Base-by-base conservation (phyloP, 768 basidiomycete genomes). In the Amanita muscaria region DNA sequence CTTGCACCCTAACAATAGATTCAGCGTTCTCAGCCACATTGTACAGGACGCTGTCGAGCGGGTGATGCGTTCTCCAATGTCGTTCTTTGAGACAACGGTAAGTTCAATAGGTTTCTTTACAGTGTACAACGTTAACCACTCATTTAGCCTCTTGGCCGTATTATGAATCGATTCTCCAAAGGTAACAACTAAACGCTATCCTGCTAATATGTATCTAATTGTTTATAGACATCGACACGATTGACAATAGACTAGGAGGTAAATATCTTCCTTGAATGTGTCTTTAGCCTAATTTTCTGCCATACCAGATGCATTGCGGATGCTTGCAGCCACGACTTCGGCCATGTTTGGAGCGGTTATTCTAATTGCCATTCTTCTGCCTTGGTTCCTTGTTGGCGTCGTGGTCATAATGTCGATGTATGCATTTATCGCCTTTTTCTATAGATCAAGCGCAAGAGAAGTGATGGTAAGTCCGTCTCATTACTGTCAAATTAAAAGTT, bases 161-260 rank as follows among this genome's bases (percentile, higher is more conserved):
- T 96, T 50, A 83, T 90, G 77, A 91, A 91, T 59, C 78, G 89
- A 12, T 89, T 96, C 59, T 80, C 87, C 1, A 89, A 90, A 67
- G 80, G 80, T 73, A 56, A 51, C 45, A 4, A 23, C 8, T 37
- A 18, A 7, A 4, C 31, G 3, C 19, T 2, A 1, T 19, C 15
- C 11, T 12, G 12, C 25, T 15, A 21, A 29, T 21, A 10, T 30
- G 39, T 42, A 44, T 30, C 48, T 25, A 49, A 16, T 11, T 9
- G 18, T 14, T 49, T 14, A 11, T 41, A 74, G 84, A 88, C 58
- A 76, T 88, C 40, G 85, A 89, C 56, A 88, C 85, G 1, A 72
- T 88, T 42, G n/a, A n/a, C n/a, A n/a, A n/a, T n/a, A n/a, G n/a
- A n/a, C n/a, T n/a, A n/a, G n/a, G n/a, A n/a, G n/a, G 88, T 89